These are phyloP conservation scores for Rubia peregrina DNA, from an alignment of 305 asterid species.

Conservation along the genomic window DNA sequence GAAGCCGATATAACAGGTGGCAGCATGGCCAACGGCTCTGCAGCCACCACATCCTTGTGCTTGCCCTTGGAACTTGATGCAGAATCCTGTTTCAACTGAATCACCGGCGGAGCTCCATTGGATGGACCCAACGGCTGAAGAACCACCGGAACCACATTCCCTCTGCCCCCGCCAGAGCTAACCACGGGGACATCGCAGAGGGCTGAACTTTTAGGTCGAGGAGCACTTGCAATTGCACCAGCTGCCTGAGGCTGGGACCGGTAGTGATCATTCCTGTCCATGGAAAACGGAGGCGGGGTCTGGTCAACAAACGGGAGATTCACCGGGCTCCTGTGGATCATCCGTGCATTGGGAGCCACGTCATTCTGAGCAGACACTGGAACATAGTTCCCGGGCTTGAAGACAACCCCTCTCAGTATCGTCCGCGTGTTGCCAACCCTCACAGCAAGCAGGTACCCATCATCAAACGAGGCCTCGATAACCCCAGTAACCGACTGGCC, in stretches of 20 bases:
- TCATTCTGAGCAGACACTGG: slow-evolving; percentile 78
- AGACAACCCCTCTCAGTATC: slow-evolving; percentile 69
- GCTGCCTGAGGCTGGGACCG: neutral
- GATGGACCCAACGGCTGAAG: slow-evolving; percentile 51
- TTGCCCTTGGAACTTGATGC: slow-evolving; percentile 35
- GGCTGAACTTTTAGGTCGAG: slow-evolving; percentile 30
- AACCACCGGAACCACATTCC: slow-evolving; percentile 64
- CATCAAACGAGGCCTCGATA: slow-evolving; percentile 77
- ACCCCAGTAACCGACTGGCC: slow-evolving; percentile 81
- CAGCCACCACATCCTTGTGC: slow-evolving; percentile 53
- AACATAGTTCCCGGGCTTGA: slow-evolving; percentile 69
- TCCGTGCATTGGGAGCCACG: slow-evolving; percentile 66
- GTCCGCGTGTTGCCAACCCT: slow-evolving; percentile 61
- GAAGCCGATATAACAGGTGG: slow-evolving; percentile 48
- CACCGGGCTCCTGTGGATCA: slow-evolving; percentile 49
- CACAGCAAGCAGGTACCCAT: slow-evolving; percentile 71
- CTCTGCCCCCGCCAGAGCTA: slow-evolving; percentile 51
- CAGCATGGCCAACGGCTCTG: slow-evolving; percentile 59
- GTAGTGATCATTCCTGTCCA: neutral
- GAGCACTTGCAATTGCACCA: slow-evolving; percentile 11
- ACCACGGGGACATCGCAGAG: slow-evolving; percentile 28
- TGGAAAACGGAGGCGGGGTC: neutral
- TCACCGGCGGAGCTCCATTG: slow-evolving; percentile 27
- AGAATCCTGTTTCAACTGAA: slow-evolving; percentile 24
- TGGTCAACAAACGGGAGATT: slow-evolving; percentile 35